Conservation (phyloP, 768 basidiomycete genomes). For the Kwoniella heveanensis region DNA sequence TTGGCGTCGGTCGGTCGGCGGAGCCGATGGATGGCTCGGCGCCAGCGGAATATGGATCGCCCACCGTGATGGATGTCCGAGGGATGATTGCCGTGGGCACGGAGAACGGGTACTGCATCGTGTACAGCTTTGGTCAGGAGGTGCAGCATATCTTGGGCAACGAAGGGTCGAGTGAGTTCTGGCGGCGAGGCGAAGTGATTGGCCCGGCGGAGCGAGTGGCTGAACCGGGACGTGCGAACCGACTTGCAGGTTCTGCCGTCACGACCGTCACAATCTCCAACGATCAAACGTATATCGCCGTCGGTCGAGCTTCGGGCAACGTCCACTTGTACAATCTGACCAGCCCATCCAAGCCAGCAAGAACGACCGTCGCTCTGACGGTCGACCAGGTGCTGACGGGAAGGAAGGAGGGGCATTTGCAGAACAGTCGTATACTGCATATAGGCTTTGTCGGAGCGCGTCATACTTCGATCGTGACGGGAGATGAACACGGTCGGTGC, state of each 20-base stretch:
- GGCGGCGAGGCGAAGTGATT: no score
- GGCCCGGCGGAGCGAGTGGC: no score
- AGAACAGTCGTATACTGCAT: slow-evolving; percentile 74
- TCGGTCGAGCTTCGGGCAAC: slow-evolving; percentile 80
- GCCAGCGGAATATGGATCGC: slow-evolving; percentile 60
- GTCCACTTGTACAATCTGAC: slow-evolving; percentile 83
- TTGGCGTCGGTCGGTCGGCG: no score
- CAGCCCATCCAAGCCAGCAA: slow-evolving; percentile 66
- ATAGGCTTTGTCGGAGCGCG: slow-evolving; percentile 81
- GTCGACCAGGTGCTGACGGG: slow-evolving; percentile 61
- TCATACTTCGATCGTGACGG: slow-evolving; percentile 88
- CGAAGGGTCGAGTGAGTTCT: slow-evolving; percentile 66
- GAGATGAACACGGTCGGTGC: slow-evolving; percentile 85
- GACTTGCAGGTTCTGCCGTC: slow-evolving; percentile 18
- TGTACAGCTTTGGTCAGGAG: slow-evolving; percentile 89
- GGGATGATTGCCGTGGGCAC: slow-evolving; percentile 90
- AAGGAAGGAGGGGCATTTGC: slow-evolving; percentile 78
- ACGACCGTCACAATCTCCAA: slow-evolving; percentile 74
- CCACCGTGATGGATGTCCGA: slow-evolving; percentile 80
- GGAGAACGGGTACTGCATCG: slow-evolving; percentile 71
- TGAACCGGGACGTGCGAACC: neutral
- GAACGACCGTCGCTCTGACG: slow-evolving; percentile 61
- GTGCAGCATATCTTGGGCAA: slow-evolving; percentile 76
- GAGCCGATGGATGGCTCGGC: no score
- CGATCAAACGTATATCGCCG: slow-evolving; percentile 89